Evolutionary conservation across 1,139 yeast species (phyloP).

Genomic region (Pichia sp.): DNA sequence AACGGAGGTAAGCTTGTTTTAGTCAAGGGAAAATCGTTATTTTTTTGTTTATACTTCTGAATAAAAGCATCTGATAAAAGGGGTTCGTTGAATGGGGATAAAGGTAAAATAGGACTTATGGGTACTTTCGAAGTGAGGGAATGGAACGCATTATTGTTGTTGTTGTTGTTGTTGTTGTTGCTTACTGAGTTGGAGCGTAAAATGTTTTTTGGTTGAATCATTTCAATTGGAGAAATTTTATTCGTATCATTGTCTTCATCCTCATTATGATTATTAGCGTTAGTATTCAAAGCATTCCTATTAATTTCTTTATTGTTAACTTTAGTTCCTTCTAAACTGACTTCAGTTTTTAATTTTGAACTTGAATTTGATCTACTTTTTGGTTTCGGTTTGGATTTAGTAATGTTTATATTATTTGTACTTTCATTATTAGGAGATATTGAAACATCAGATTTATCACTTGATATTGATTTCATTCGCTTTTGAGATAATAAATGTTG

Average conservation of each 20-base stretch:
- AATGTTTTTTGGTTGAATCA: background rate
- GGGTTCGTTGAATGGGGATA: constrained; percentile 13
- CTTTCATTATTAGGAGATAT: too few species aligned
- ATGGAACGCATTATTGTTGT: constrained; percentile 12
- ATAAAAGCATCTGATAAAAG: constrained; percentile 14
- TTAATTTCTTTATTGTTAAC: too few species aligned
- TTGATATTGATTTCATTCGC: background rate
- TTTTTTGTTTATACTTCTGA: constrained; percentile 3
- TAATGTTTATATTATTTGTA: constrained; percentile 2
- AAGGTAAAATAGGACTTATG: constrained; percentile 18
- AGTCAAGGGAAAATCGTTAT: too few species aligned
- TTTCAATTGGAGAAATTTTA: too few species aligned
- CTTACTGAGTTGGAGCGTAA: background rate
- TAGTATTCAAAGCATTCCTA: background rate
- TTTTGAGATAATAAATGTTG: constrained; percentile 11
- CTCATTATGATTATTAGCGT: too few species aligned
- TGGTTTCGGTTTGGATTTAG: background rate
- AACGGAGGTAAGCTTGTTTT: too few species aligned
- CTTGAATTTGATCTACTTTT: too few species aligned
- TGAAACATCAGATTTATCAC: too few species aligned
- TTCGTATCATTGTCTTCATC: background rate
- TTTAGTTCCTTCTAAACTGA: too few species aligned
- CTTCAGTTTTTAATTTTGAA: too few species aligned
- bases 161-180: too few species aligned
- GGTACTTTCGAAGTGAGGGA: constrained; percentile 22